These are phyloP conservation scores for Apiospora malaysiana DNA, from an alignment of 2,329 filamentous ascomycete species.

Conservation along the genomic window DNA sequence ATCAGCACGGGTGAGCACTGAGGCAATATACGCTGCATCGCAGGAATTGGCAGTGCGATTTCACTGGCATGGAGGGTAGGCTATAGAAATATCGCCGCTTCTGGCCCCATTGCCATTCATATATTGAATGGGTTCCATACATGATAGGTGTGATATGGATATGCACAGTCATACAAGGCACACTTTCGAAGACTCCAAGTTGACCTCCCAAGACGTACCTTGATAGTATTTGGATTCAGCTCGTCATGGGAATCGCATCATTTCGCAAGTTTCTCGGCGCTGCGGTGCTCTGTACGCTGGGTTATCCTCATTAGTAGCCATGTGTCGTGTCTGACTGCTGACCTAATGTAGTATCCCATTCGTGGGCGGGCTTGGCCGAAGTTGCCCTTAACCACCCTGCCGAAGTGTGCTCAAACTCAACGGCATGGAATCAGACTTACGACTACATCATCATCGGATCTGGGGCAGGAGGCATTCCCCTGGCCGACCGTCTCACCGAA, in stretches of 20 bases:
- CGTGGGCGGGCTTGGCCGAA: neutral
- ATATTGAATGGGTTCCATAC: neutral
- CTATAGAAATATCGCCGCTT: neutral
- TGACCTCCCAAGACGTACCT: neutral
- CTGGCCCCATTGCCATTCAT: neutral
- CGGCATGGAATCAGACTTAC: conserved; percentile 51
- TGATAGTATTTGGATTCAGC: neutral
- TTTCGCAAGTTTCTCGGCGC: neutral
- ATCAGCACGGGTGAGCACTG: neutral
- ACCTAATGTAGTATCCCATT: neutral
- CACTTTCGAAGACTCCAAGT: too few species aligned
- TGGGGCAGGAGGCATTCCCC: conserved; percentile 63
- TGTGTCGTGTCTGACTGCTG: neutral
- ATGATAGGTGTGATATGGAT: neutral
- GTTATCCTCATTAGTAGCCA: too few species aligned
- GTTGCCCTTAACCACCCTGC: neutral
- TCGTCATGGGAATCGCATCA: neutral
- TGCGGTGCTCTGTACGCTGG: neutral
- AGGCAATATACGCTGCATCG: conserved; percentile 3
- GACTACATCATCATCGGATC: conserved; percentile 68
- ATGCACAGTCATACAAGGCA: neutral
- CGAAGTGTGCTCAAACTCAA: neutral
- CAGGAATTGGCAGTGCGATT: neutral
- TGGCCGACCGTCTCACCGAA: conserved; percentile 68
- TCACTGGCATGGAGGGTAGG: neutral